These are phyloP conservation scores for Hibiscus tridactylites DNA, from an alignment of 345 rosid species.

Conservation along the genomic window DNA sequence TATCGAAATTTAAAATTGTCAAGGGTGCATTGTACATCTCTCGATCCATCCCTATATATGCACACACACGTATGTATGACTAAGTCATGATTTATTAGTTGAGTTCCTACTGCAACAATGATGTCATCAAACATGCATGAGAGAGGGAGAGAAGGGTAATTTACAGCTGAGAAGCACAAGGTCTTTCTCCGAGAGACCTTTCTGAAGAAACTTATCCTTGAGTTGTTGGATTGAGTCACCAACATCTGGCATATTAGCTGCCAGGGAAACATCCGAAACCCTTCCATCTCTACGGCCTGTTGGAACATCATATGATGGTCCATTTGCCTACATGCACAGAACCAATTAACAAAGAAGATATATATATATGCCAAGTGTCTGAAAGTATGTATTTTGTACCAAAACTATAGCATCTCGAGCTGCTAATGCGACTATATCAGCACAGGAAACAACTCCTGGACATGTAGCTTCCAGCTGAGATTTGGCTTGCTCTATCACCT, in stretches of 20 bases:
- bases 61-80: no score
- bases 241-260: slow-evolving; percentile 59
- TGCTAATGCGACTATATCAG: slow-evolving; percentile 76
- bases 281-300: slow-evolving; percentile 71
- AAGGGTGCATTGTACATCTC: no score
- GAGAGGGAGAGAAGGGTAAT: slow-evolving; percentile 22
- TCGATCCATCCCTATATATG: no score
- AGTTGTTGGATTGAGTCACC: slow-evolving; percentile 49
- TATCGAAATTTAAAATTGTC: no score
- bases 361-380: not conserved
- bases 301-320: slow-evolving; percentile 61
- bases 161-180: slow-evolving; percentile 72
- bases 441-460: slow-evolving; percentile 69
- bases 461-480: slow-evolving; percentile 46
- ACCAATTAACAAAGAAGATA: not conserved
- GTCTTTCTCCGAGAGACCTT: slow-evolving; percentile 59
- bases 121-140: slow-evolving; percentile 33
- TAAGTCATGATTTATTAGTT: slow-evolving; percentile 22
- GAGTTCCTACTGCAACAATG: slow-evolving; percentile 28
- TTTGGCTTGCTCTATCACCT: slow-evolving; percentile 50
- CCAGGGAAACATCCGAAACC: slow-evolving; percentile 43
- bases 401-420: slow-evolving; percentile 71
- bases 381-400: slow-evolving; percentile 25
- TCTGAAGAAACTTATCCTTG: slow-evolving; percentile 43
- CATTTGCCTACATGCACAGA: slow-evolving; percentile 37